Percentiles rank a stretch among this genome's conserved stretches.
Conservation (phyloP, 2,329 filamentous ascomycete genomes). For the Dothiorella sarmentorum region DNA sequence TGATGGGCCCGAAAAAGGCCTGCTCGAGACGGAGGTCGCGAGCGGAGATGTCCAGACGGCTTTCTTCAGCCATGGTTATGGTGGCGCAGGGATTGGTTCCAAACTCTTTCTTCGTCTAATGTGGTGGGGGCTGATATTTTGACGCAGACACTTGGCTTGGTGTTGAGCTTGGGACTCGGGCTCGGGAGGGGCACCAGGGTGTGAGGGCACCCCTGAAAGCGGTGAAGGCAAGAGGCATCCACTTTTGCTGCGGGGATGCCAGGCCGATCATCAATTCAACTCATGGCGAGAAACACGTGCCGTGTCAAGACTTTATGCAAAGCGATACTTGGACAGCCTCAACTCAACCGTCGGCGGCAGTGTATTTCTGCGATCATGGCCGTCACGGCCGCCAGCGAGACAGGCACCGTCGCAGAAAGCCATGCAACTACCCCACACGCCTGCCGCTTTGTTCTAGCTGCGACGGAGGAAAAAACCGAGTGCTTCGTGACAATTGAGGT, state of each 20-base stretch:
- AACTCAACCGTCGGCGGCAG: no score
- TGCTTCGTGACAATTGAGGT: no score
- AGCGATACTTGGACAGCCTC: no score
- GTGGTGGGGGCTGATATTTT: background rate
- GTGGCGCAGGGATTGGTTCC: background rate
- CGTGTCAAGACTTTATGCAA: background rate
- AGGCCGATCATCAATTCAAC: background rate
- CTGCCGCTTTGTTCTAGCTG: no score
- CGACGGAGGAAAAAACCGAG: no score
- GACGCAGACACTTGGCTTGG: background rate
- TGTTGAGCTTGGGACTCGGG: slow-evolving; percentile 8
- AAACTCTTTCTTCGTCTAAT: background rate
- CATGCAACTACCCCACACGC: background rate
- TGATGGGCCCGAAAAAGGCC: slow-evolving; percentile 17
- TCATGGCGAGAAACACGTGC: background rate
- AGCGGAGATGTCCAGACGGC: slow-evolving; percentile 7
- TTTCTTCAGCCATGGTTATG: slow-evolving; percentile 7
- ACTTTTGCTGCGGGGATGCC: slow-evolving; percentile 14
- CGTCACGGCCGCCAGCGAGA: background rate
- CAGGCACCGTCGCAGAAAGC: background rate
- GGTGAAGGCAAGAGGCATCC: slow-evolving; percentile 7
- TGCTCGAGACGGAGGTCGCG: slow-evolving; percentile 17
- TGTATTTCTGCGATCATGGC: no score
- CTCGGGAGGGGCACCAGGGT: no score
- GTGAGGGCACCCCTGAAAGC: slow-evolving; percentile 15